Base-by-base conservation (phyloP, 129 eudicot species). In the Sambucus nigra region DNA sequence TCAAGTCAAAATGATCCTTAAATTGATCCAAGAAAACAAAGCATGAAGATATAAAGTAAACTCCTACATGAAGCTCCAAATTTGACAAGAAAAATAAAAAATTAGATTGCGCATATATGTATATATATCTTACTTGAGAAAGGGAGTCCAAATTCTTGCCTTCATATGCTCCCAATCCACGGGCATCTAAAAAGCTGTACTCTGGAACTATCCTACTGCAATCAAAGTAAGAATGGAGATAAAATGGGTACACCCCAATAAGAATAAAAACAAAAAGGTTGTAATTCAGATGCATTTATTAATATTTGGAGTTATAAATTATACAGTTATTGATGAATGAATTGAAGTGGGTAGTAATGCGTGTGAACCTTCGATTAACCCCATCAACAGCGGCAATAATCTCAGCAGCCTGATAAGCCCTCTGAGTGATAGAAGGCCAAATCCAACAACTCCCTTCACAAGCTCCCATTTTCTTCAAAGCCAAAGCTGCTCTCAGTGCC, bases 361-460 rank as follows among this genome's bases (percentile, higher is more conserved):
- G 5, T 10, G 27, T 33, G 35, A 35, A 89, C 98, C 98, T 81
- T 49, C 95, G 61, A 55, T 53, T 74, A 46, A 91, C 63, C 10
- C 76, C 80, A 63, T 77, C 79, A 46, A 86, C 68, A 53, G 95
- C 76, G 65, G 89, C 95, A 51, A 91, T 91, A 50, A 85, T 78
- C 73, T 91, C 98, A 66, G 99, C 95, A 76, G 94, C 89, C 54
- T 91, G 99, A 66, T 91, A 91, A 76, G 95, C 79, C 66, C 98
- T 82, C 69, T 91, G 98, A 51, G 99, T 91, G 53, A 91, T 91
- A 2, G 99, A 91, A 77, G 99, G 99, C 99, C 95, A 91, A 60
- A 91, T 86, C 99, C 99, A 91, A 57, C 95, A 91, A 53, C 64
- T 80, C 38, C 71, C 71, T 16, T 86, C 95, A 70, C 99, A 91